Conservation (phyloP, 495 filamentous ascomycete species). For the Penicillium salamii region DNA sequence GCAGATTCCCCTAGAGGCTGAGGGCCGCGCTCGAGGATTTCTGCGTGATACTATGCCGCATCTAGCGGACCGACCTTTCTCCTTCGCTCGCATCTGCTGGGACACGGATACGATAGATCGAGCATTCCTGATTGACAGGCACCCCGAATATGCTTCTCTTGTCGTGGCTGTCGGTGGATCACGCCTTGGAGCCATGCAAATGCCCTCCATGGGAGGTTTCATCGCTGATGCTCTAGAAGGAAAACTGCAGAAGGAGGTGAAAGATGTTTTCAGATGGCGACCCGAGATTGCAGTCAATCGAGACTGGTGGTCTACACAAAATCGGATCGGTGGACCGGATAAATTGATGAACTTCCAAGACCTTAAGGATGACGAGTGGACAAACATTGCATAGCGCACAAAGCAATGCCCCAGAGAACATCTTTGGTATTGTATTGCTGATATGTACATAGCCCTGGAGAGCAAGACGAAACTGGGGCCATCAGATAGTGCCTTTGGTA, state of each 20-base stretch:
- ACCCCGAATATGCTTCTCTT: constrained; percentile 38
- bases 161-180: constrained; percentile 50
- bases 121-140: constrained; percentile 46
- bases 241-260: constrained; percentile 33
- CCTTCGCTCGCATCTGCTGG: constrained; percentile 53
- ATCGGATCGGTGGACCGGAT: constrained; percentile 42
- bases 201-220: constrained; percentile 47
- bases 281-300: constrained; percentile 45
- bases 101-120: constrained; percentile 53
- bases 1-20: constrained; percentile 47
- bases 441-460: too few relatives aligned
- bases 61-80: constrained; percentile 43
- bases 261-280: constrained; percentile 47
- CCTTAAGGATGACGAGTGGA: constrained; percentile 38
- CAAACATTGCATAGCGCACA: constrained; percentile 12
- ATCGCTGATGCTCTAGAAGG: constrained; percentile 48
- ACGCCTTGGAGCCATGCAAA: constrained; percentile 50
- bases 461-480: too few relatives aligned
- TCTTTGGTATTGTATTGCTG: too few relatives aligned
- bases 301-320: constrained; percentile 50
- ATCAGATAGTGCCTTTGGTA: too few relatives aligned
- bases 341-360: constrained; percentile 48
- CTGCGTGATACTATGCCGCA: constrained; percentile 51
- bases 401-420: too few relatives aligned
- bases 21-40: constrained; percentile 39